Evolutionary conservation across 768 basidiomycete species (phyloP), one percentile per base, ranked within the genome.

Genomic region (Podaxis sp.): DNA sequence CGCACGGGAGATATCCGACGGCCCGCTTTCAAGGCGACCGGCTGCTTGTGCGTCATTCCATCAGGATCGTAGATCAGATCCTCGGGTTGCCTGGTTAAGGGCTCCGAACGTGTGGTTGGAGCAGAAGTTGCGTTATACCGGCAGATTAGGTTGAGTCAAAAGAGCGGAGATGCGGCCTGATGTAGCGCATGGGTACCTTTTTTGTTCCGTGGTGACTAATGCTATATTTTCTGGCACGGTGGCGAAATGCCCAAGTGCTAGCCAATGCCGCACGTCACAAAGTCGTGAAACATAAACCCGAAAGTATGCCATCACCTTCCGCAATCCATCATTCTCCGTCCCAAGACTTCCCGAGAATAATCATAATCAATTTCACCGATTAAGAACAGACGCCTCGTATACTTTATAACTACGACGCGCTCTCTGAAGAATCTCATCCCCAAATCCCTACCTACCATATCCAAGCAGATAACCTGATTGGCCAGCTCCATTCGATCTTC

Each of bases 191-290:
- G 12, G 12, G 48, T 24, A 20, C 58, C 48, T 26, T 38, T 36
- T 55, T 50, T 17, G 58, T 59, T 59, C 58, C 58, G 58, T 59
- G 58, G 48, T 59, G 58, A 59, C 58, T 59, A 51, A 59, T 30
- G 40, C 38, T 33, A 30, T 24, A 30, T 28, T 57, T 46, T 57
- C 41, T 57, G 38, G 12, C 38, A 44, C 46, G 24, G 10, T 22
- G 59, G 22, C 33, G 33, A 33, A 33, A 10, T 8, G 33, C 33
- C 10, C 33, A 33, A 33, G 33, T 33, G 33, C 33, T 8, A 33
- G 33, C 7, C 59, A 53, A 15, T 40, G 33, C 36, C 48, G 37
- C 20, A 51, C 50, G 58, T 51, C 58, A 51, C 28, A 46, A 38
- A 48, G 20, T 44, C 20, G 33, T 44, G 36, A 62, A 46, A 46